Evolutionary conservation across 2,329 filamentous ascomycete genomes (phyloP), one percentile per base, ranked within the genome.

Genomic region (Diplodia intermedia): DNA sequence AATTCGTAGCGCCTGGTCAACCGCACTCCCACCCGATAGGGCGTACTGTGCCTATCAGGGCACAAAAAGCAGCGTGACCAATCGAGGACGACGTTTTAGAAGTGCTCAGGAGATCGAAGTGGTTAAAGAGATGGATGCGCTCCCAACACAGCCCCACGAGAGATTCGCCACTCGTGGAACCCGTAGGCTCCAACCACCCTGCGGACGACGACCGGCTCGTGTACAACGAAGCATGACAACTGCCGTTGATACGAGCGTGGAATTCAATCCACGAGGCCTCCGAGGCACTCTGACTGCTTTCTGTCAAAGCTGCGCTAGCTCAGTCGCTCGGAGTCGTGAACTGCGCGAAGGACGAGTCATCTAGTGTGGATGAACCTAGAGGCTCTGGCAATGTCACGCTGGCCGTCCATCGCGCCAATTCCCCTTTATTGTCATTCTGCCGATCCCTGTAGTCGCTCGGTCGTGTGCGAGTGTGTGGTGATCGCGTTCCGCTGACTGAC

Each of bases 401-500:
- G 20, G 50, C 18, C 33, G 62, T 38, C 14, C 40, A 65, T 36
- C 62, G 36, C 62, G 14, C n/a, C 49, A 55, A 47, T n/a, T 36
- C 33, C 49, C 62, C 15, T 43, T 38, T 20, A 23, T 47, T 26
- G 15, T 50, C 50, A 47, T 47, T 15, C 50, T 47, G 49, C 12
- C 5, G 29, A 12, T 43, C 31, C 14, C 43, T 54, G 29, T 20
- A 31, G 8, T 55, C 52, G 49, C 49, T 33, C 15, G 31, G 43
- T 20, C 9, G 36, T n/a, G 29, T 31, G 55, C 43, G 33, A n/a
- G 18, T 33, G 20, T n/a, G 38, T 55, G 23, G 36, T 33, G 62
- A 65, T 65, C 50, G 54, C 55, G 65, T 61, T 20, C 43, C 33
- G 50, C 47, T 67, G 55, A 67, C 55, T 33, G 54, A 60, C 20